Evolutionary conservation across 306 rosid species (phyloP).

Genomic region (Quercus dentata): DNA sequence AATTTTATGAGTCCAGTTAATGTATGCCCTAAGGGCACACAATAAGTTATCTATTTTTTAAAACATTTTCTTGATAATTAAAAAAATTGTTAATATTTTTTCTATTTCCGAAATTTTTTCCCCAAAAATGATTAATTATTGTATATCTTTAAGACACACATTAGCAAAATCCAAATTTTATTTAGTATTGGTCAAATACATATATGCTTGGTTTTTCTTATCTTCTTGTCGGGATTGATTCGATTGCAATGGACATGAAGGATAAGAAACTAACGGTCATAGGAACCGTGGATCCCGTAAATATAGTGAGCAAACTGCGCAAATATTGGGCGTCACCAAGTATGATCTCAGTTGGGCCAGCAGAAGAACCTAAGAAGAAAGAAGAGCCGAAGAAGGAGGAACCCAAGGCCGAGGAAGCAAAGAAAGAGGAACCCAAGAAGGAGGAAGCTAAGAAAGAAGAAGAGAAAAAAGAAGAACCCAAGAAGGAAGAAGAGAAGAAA

Average conservation of each 20-base stretch:
- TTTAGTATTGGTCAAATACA: too few relatives aligned
- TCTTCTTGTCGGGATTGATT: constrained; percentile 65
- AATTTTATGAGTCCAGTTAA: too few relatives aligned
- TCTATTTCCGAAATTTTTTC: too few relatives aligned
- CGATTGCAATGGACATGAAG: constrained; percentile 85
- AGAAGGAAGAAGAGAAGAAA: constrained; percentile 48
- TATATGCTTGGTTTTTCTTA: neutral
- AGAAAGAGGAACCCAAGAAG: constrained; percentile 48
- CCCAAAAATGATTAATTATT: too few relatives aligned
- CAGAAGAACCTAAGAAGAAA: constrained; percentile 85
- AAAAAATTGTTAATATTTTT: too few relatives aligned
- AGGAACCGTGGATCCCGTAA: constrained; percentile 83
- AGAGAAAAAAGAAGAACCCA: constrained; percentile 37
- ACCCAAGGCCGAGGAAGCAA: constrained; percentile 43
- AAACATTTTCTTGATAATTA: too few relatives aligned
- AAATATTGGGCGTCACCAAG: constrained; percentile 57
- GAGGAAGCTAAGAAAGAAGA: constrained; percentile 48
- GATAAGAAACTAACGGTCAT: constrained; percentile 78
- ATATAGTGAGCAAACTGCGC: constrained; percentile 74
- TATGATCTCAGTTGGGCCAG: constrained; percentile 69
- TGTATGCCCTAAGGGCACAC: too few relatives aligned
- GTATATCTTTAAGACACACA: too few relatives aligned
- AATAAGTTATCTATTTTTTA: too few relatives aligned
- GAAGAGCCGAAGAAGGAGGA: constrained; percentile 76
- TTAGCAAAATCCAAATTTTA: too few relatives aligned